A percentile compares a stretch with the other conserved stretches of the same genome.
Evolutionary conservation across 805 yeast genomes (phyloP).

Genomic region (Monosporozyma yasuniensis): DNA sequence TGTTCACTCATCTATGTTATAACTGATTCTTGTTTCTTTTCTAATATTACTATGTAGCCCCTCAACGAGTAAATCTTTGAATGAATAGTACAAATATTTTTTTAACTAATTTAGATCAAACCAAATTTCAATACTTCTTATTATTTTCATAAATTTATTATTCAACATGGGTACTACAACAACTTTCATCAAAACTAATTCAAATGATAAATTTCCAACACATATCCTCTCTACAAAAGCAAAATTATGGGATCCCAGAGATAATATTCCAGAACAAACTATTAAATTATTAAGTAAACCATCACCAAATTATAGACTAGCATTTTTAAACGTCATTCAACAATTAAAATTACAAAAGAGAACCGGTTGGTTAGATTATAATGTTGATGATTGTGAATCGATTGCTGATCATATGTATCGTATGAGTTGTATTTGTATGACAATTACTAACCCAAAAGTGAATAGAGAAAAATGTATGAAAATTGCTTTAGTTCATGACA

Average conservation of each 20-base stretch:
- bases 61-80: too few species aligned
- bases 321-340: constrained; percentile 57
- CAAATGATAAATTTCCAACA: background rate
- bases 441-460: constrained; percentile 44
- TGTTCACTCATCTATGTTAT: too few species aligned
- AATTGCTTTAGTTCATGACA: constrained; percentile 86
- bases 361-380: constrained; percentile 88
- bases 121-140: background rate
- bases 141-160: constrained; percentile 1
- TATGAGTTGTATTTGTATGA: constrained; percentile 75
- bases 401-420: constrained; percentile 96
- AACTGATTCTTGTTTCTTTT: too few species aligned
- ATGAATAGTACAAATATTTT: background rate
- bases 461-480: constrained; percentile 65
- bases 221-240: background rate
- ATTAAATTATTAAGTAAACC: constrained; percentile 19
- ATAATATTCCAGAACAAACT: constrained; percentile 35
- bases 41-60: too few species aligned
- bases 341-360: constrained; percentile 70
- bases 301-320: constrained; percentile 37
- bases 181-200: background rate
- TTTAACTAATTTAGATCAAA: background rate
- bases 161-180: background rate
- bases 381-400: constrained; percentile 40
- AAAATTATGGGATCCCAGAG: constrained; percentile 38